phyloP scores from a whole-genome alignment of 2,329 filamentous ascomycete species.

The Sclerotinia nivalis region DNA sequence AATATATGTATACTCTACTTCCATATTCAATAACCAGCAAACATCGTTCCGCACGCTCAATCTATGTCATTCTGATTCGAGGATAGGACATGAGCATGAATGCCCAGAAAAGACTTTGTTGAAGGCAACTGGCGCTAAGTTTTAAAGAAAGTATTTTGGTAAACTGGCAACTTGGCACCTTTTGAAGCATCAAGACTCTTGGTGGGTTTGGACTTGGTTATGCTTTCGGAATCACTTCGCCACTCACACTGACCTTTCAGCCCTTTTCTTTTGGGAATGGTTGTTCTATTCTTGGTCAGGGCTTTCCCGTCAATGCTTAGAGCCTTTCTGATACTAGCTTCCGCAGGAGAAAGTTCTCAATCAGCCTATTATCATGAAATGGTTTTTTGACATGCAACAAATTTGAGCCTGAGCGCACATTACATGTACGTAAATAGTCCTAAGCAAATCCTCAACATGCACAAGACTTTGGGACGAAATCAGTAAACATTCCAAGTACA shows the following conservation, averaged over 20 bases:
- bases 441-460: neutral
- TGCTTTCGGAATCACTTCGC: neutral
- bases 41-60: neutral
- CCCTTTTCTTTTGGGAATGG: neutral
- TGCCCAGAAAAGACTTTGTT: neutral
- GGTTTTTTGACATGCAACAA: neutral
- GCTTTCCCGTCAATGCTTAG: neutral
- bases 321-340: slow-evolving; percentile 1
- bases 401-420: neutral
- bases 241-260: slow-evolving; percentile 12
- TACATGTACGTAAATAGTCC: neutral
- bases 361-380: neutral
- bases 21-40: neutral
- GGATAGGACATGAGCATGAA: neutral
- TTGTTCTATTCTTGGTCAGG: neutral
- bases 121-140: neutral
- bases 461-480: slow-evolving; percentile 5
- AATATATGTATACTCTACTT: neutral
- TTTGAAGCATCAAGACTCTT: neutral
- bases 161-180: neutral
- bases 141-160: neutral
- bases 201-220: neutral
- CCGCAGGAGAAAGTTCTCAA: neutral
- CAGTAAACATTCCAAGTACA: neutral
- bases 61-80: neutral